phyloP scores from a whole-genome alignment of 306 rosid genomes.

The Lithocarpus polystachyus region DNA sequence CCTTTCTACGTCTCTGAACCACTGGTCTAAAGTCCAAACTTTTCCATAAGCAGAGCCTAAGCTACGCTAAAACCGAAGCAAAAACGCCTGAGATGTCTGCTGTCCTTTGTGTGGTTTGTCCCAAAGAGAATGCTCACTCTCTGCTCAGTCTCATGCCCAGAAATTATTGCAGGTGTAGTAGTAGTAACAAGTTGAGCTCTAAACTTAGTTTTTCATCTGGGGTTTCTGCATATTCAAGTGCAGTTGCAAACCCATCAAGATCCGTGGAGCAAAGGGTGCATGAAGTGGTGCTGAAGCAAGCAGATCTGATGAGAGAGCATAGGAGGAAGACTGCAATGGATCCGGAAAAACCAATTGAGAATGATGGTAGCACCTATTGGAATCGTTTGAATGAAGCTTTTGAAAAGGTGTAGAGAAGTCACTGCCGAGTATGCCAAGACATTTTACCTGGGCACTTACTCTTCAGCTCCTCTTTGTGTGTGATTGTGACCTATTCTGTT shows the following conservation, averaged over 20 bases:
- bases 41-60: too few species aligned
- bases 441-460: conserved; percentile 64
- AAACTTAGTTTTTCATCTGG: conserved; percentile 41
- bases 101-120: conserved; percentile 62
- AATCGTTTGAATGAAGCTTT: conserved; percentile 66
- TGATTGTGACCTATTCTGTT: background rate
- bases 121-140: conserved; percentile 47
- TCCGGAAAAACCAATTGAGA: conserved; percentile 32
- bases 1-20: too few species aligned
- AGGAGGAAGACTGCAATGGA: conserved; percentile 15
- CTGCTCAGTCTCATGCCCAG: conserved; percentile 37
- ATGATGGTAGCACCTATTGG: conserved; percentile 36
- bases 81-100: conserved; percentile 46
- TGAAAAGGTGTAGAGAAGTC: conserved; percentile 80
- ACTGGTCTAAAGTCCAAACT: too few species aligned
- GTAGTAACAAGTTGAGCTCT: conserved; percentile 12
- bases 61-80: too few species aligned
- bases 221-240: conserved; percentile 47
- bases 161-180: background rate
- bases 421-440: conserved; percentile 97
- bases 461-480: background rate
- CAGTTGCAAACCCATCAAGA: conserved; percentile 54
- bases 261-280: conserved; percentile 79
- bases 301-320: conserved; percentile 57
- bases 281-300: conserved; percentile 86